Evolutionary conservation across 176 grass and related monocot species (phyloP), one percentile per base, ranked within the genome.

Genomic region (Guadua angustifolia): DNA sequence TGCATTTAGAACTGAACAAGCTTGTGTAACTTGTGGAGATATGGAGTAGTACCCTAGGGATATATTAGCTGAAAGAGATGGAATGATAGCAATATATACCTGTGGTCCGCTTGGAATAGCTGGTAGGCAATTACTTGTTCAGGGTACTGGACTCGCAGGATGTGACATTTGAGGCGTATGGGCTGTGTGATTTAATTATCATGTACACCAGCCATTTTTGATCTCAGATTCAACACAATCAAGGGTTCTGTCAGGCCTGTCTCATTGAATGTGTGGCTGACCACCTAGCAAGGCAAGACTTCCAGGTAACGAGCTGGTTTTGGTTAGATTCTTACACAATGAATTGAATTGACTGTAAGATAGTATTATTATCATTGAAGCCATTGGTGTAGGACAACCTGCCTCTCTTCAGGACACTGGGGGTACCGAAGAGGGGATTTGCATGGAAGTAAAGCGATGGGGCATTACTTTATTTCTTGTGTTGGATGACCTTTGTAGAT

Each of bases 221-320:
- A 75, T 90, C 80, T 84, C 84, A 84, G 84, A 90, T 90, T 87
- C 89, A 91, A 84, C 78, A 91, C 85, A 75, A 91, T 87, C 89
- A 87, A 91, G 85, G 81, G 70, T 74, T 70, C 22, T 91, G 89
- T 74, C 81, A 87, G 45, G 36, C 71, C 80, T 75, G 69, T 75
- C 69, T 80, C 77, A 87, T 87, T 87, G 59, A 84, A 80, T 84
- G 76, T 71, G 69, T 84, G 85, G 80, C 79, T 91, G 85, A 80
- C 70, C 77, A 84, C 69, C 75, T 69, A 74, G 79, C 86, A 71
- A 12, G 43, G 80, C 75, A 91, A 61, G 69, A 75, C 80, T 87
- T 91, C 62, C 70, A 84, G 70, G 80, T 63, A 91, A 80, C 69
- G 72, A 84, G 53, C 85, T 91, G 85, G 80, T 84, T 84, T 83